Conservation (phyloP, 495 filamentous ascomycete genomes). For the Thermochaetoides thermophila region DNA sequence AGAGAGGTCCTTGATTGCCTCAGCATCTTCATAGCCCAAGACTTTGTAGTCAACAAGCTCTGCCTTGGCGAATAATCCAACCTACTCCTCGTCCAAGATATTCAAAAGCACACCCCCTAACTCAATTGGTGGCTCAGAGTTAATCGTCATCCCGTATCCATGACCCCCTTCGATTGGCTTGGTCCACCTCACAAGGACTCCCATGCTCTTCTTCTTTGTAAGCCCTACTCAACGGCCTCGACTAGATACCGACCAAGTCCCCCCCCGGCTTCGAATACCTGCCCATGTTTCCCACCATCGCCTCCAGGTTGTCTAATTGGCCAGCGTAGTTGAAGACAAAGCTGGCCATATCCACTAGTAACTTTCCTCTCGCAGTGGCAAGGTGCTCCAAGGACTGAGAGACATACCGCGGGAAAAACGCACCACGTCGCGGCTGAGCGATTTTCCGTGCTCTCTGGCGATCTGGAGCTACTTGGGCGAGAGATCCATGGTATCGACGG, state of each 20-base stretch:
- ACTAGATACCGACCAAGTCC: constrained; percentile 12
- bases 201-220: constrained; percentile 5
- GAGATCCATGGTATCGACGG: constrained; percentile 20
- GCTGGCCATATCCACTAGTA: constrained; percentile 23
- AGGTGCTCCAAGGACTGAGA: constrained; percentile 10
- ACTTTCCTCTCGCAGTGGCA: neutral
- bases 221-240: constrained; percentile 12
- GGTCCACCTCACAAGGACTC: neutral
- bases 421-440: constrained; percentile 1
- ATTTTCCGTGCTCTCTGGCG: constrained; percentile 3
- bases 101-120: too few species aligned
- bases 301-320: constrained; percentile 10
- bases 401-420: constrained; percentile 13
- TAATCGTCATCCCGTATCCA: too few species aligned
- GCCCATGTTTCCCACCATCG: constrained; percentile 17
- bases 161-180: too few species aligned
- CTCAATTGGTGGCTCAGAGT: too few species aligned
- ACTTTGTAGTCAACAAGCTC: too few species aligned
- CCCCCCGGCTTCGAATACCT: constrained; percentile 17
- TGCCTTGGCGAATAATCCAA: too few species aligned
- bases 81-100: too few species aligned
- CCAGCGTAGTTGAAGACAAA: constrained; percentile 18
- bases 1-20: too few species aligned
- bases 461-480: constrained; percentile 15
- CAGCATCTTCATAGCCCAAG: too few species aligned